Evolutionary conservation across 1,139 yeast species (phyloP).

Genomic region (Zygoascus sp.): DNA sequence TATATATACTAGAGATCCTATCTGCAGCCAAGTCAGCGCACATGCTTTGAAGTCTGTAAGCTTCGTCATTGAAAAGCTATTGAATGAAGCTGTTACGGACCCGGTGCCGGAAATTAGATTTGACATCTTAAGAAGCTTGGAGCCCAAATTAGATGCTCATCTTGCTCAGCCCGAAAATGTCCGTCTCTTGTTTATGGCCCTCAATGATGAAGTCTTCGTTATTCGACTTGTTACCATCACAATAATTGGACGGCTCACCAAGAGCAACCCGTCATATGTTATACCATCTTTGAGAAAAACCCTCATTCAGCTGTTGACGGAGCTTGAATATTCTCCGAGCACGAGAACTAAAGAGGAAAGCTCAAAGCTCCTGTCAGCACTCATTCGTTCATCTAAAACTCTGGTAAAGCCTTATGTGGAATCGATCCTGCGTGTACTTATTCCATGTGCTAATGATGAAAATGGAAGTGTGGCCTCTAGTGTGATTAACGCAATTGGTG

Average conservation of each 20-base stretch:
- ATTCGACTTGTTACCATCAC: conserved; percentile 77
- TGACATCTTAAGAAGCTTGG: conserved; percentile 70
- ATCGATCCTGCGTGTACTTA: conserved; percentile 77
- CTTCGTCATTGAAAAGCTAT: conserved; percentile 72
- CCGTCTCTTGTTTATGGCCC: conserved; percentile 74
- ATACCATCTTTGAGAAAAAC: conserved; percentile 89
- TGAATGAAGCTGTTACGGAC: conserved; percentile 87
- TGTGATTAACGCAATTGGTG: conserved; percentile 86
- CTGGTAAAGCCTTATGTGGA: conserved; percentile 84
- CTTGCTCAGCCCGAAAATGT: conserved; percentile 92
- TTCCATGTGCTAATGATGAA: conserved; percentile 70
- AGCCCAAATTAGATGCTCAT: conserved; percentile 80
- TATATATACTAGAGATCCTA: conserved; percentile 75
- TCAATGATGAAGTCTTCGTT: conserved; percentile 84
- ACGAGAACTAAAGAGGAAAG: conserved; percentile 84
- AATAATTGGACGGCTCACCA: conserved; percentile 77
- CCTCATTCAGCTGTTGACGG: conserved; percentile 76
- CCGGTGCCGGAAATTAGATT: conserved; percentile 78
- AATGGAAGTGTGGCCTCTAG: conserved; percentile 77
- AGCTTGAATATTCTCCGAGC: conserved; percentile 71
- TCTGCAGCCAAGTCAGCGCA: conserved; percentile 79
- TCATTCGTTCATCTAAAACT: conserved; percentile 73
- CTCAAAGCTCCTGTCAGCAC: conserved; percentile 65
- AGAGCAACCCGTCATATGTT: conserved; percentile 90
- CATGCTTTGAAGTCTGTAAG: conserved; percentile 81